Percentiles rank a stretch among this genome's conserved stretches.
phyloP scores from a whole-genome alignment of 768 basidiomycete species.

The Suillus americanus region DNA sequence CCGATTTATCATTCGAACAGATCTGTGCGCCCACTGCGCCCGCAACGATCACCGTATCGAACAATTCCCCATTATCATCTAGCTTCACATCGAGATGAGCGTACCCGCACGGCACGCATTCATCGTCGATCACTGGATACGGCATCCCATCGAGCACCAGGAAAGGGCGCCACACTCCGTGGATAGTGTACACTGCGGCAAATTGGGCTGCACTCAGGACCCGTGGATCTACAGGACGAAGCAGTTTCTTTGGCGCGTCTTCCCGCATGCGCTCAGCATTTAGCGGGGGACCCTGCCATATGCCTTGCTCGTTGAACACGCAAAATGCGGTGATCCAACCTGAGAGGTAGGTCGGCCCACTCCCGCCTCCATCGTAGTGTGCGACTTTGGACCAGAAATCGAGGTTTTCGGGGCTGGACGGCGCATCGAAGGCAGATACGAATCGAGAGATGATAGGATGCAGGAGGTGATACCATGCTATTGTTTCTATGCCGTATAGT shows the following conservation, averaged over 20 bases:
- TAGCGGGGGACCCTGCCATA: conserved; percentile 33
- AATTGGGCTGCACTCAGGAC: conserved; percentile 27
- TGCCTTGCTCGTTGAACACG: conserved; percentile 30
- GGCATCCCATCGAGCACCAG: conserved; percentile 30
- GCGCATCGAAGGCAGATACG: conserved; percentile 26
- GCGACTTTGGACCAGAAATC: conserved; percentile 41
- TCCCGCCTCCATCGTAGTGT: conserved; percentile 21
- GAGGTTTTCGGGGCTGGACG: conserved; percentile 25
- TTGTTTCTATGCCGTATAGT: conserved; percentile 13
- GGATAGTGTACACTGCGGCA: conserved; percentile 29
- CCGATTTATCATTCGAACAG: conserved; percentile 31
- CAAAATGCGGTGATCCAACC: conserved; percentile 44
- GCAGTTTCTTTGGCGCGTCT: conserved; percentile 32
- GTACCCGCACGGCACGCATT: conserved; percentile 30
- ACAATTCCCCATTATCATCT: conserved; percentile 24
- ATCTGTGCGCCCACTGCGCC: conserved; percentile 33
- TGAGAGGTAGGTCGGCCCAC: conserved; percentile 32
- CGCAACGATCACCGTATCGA: conserved; percentile 30
- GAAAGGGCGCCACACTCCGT: conserved; percentile 20
- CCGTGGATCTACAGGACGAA: conserved; percentile 29
- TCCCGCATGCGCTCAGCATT: conserved; percentile 32
- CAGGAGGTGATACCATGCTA: conserved; percentile 26
- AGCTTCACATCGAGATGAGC: conserved; percentile 30
- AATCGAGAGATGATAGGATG: conserved; percentile 28
- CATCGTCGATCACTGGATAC: conserved; percentile 29